Evolutionary conservation across 2,329 filamentous ascomycete species (phyloP), one percentile per base, ranked within the genome.

Genomic region (Colletotrichum somersetense): DNA sequence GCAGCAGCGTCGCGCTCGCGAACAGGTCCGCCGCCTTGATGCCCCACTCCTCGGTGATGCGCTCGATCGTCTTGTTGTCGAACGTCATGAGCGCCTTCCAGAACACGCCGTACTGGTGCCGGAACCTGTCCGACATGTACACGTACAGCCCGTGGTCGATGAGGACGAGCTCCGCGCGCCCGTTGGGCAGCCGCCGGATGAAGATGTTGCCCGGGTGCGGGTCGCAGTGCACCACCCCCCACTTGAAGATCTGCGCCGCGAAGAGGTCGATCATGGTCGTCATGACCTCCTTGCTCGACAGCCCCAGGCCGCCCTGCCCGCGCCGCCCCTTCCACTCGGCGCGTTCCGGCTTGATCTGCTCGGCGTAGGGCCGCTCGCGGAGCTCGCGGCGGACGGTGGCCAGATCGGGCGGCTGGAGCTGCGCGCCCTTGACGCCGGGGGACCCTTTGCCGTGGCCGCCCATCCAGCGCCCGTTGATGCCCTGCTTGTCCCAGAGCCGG

Each of bases 141-240:
- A 98, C 94, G 83, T 99, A 99, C 7, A 99, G 89, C 0, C 96
- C 96, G 81, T 99, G 96, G 81, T 99, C 96, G 79, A 99, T 97
- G 46, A 99, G 91, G 1, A 98, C 96, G 40, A 99, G 88, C 83
- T 99, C 95, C 0, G 96, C 88, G 55, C 90, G 88, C n/a, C 96
- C 96, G 55, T 88, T 91, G 1, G 95, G 93, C 20, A 94, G 86
- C 11, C 96, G 92, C 11, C 96, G 92, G 78, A 98, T 92, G 83
- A 99, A 97, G 80, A 98, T 96, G 83, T 99, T 99, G 38, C 96
- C 96, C 1, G 96, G 96, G 79, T 99, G 96, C 12, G 96, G 96
- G 80, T 99, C 96, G 83, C 96, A 98, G 84, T 99, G 96, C 0
- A 98, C 93, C 55, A 93, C 89, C 16, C 96, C 96, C 93, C 94